A percentile compares a stretch with the other conserved stretches of the same genome.
These are phyloP conservation scores for Yarrowia osloensis DNA, from an alignment of 805 yeast species.

Conservation along the genomic window DNA sequence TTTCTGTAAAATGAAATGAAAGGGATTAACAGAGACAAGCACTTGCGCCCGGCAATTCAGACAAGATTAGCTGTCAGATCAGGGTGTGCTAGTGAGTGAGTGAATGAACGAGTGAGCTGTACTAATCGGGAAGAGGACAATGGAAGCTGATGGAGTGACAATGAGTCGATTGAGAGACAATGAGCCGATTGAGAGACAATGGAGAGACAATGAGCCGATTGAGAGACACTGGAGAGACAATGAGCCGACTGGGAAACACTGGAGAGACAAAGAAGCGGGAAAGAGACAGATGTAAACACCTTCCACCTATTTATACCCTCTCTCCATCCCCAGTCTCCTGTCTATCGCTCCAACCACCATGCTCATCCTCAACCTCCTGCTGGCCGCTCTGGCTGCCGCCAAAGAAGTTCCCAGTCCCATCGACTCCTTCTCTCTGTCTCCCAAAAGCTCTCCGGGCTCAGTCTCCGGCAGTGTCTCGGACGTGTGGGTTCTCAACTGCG, in stretches of 20 bases:
- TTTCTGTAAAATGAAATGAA: no score
- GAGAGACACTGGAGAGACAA: neutral
- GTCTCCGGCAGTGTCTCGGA: neutral
- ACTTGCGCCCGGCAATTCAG: no score
- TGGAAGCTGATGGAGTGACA: no score
- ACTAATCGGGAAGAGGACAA: no score
- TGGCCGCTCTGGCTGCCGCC: neutral
- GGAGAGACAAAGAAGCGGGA: neutral
- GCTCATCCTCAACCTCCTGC: neutral
- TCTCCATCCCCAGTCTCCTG: no score
- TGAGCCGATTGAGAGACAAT: no score
- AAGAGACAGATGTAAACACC: neutral
- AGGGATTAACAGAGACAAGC: no score
- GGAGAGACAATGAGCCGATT: no score
- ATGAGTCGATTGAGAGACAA: no score
- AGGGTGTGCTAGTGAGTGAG: no score
- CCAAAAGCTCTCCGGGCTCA: neutral
- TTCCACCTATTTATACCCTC: neutral
- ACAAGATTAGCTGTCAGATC: no score
- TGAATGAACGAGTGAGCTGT: no score
- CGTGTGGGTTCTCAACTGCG: neutral
- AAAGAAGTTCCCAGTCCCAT: conserved; percentile 7
- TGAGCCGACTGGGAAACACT: neutral
- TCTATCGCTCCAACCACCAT: neutral
- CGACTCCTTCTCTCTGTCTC: neutral